Base-by-base conservation (phyloP, 2,329 filamentous ascomycete genomes). In the Fusarium vanettenii region DNA sequence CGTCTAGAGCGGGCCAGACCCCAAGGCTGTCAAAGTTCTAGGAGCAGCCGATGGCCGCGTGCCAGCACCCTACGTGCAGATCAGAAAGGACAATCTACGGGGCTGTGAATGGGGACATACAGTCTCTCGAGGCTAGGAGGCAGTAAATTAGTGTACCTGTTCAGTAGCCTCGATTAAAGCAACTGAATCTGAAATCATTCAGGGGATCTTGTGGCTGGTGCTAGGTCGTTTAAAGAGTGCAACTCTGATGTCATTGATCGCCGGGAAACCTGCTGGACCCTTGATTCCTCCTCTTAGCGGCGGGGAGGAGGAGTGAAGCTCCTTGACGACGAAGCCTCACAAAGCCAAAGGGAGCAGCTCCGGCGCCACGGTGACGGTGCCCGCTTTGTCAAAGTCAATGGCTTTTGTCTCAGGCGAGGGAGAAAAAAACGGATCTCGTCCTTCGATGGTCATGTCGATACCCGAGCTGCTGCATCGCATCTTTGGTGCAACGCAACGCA, bases 11-110 rank as follows among this genome's bases (percentile, higher is more conserved):
- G 59, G 68, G 52, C 61, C 27, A 60, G 43, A 41, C n/a, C 69
- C 50, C 10, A 7, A 20, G 50, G 50, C n/a, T 35, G 18, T 35
- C 29, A 56, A 20, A 16, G 55, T 11, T 48, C 64, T 18, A n/a
- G 50, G 59, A 69, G 39, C 5, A 65, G 66, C 57, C 72, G 74
- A 78, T 79, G 70, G 70, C 37, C 52, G 66, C 60, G 65, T 69
- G 61, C 27, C 14, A 66, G 64, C 64, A 71, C 73, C 69, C 66
- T 74, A 50, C 66, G 43, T 72, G 70, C 72, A 78, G 76, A 78
- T 77, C 71, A 29, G 31, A n/a, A 33, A 13, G 35, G 14, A 37
- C 35, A 37, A 37, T 0, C 6, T n/a, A n/a, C n/a, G n/a, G n/a
- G n/a, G n/a, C n/a, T n/a, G n/a, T n/a, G n/a, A n/a, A n/a, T n/a